Evolutionary conservation across 2,329 filamentous ascomycete genomes (phyloP), one percentile per base, ranked within the genome.

Genomic region (Apiospora aurea): DNA sequence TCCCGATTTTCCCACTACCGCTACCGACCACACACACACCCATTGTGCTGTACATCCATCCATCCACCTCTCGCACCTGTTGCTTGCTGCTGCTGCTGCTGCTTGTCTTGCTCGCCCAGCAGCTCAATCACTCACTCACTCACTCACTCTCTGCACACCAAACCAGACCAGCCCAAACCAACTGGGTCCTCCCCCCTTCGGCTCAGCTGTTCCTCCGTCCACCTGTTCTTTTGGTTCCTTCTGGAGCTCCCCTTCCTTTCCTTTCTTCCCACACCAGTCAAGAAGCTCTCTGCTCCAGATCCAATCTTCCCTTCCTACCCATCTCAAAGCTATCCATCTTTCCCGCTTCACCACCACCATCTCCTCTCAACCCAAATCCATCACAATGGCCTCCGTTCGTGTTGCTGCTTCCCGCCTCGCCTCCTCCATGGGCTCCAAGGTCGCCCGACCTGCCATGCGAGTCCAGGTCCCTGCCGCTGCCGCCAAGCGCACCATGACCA

Each of bases 371-470:
- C 78, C 77, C 79, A 72, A 71, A 75, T 76, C 77, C 75, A 86
- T 84, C 87, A 90, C 89, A 94, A 95, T 95, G 93, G 91, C 92
- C 85, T 89, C 90, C 85, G 87, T 90, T 84, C 92, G 93, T 87
- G 89, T 94, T 85, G 88, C 94, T 86, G 90, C 92, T 84, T 91
- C 92, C 82, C 91, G 93, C 85, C 89, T 94, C 88, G 91, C 92
- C 85, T 88, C 90, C 83, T 89, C 92, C 86, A 92, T 92, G 90
- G 90, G 91, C 84, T 86, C 88, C 86, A 93, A 93, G 91, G 91
- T 91, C 85, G 92, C 92, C 85, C 92, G 93, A 85, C 92, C 92
- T 86, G 91, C 91, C 84, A 84, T 91, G 82, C 91, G 91, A 81
- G 86, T 87, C 81, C 87, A 88, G 82, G 81, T 91, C 80, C 86